A percentile compares a stretch with the other conserved stretches of the same genome.
Conservation (phyloP, 495 filamentous ascomycete species). For the Talaromyces thailandensis region DNA sequence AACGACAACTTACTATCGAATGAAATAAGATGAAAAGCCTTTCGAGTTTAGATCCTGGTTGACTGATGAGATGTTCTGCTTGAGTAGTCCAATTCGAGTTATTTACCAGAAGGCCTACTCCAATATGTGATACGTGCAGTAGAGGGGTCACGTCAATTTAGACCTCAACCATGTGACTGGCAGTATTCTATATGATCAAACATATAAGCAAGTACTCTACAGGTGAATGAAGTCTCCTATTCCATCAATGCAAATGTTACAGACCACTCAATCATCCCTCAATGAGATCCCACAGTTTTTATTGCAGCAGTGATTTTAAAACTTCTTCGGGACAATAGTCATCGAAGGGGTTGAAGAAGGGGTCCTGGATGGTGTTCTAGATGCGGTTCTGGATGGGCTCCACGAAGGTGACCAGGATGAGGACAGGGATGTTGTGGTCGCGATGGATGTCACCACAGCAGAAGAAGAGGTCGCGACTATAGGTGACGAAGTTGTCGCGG, state of each 20-base stretch:
- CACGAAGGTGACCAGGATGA: neutral
- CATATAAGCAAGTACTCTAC: neutral
- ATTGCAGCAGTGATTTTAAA: neutral
- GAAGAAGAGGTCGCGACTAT: neutral
- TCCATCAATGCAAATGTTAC: neutral
- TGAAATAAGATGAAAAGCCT: neutral
- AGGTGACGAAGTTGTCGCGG: neutral
- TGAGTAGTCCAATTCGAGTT: conserved; percentile 65
- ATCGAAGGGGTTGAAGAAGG: neutral
- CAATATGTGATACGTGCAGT: conserved; percentile 45
- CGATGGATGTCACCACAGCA: neutral
- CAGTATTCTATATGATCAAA: neutral
- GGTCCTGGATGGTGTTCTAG: neutral
- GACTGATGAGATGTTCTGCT: conserved; percentile 62
- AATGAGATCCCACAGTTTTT: neutral
- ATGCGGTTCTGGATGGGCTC: neutral
- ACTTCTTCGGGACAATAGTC: neutral
- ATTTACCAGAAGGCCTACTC: conserved; percentile 58
- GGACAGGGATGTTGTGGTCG: neutral
- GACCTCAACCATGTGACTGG: neutral
- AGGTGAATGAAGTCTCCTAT: neutral
- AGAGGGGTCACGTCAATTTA: neutral
- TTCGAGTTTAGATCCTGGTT: conserved; percentile 49
- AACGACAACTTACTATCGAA: neutral
- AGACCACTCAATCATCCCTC: neutral